Percentiles rank a stretch among this genome's conserved stretches.
Evolutionary conservation across 164 flowering plant species (phyloP).

Genomic region (Cinnamomum micranthum): DNA sequence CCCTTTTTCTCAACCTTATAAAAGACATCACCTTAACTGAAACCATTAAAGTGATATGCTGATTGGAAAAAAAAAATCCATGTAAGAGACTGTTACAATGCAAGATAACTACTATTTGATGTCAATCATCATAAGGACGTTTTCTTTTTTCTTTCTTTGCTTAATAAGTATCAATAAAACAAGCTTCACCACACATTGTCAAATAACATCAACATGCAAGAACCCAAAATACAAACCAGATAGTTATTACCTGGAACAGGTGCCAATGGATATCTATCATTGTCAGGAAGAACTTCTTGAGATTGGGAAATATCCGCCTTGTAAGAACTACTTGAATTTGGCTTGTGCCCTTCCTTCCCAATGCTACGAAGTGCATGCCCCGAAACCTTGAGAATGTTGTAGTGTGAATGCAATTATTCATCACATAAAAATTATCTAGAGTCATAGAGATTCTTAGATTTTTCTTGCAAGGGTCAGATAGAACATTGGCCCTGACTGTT

Average conservation of each 20-base stretch:
- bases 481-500: background rate
- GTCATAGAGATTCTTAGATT: background rate
- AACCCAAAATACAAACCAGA: background rate
- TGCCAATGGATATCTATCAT: constrained; percentile 34
- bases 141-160: no score
- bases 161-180: background rate
- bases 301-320: constrained; percentile 18
- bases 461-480: background rate
- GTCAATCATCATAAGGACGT: no score
- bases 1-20: no score
- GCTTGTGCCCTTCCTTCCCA: constrained; percentile 13
- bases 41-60: no score
- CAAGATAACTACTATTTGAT: no score
- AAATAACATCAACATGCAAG: background rate
- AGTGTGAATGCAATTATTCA: background rate
- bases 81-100: no score
- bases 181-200: background rate
- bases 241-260: constrained; percentile 49
- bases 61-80: no score
- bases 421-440: background rate
- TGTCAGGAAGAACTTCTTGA: constrained; percentile 20
- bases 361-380: constrained; percentile 12
- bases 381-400: constrained; percentile 17
- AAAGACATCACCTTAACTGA: no score
- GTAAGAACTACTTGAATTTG: constrained; percentile 16